A percentile compares a stretch with the other conserved stretches of the same genome.
Conservation (phyloP, 1,139 yeast species). For the Nematodospora anomalae region DNA sequence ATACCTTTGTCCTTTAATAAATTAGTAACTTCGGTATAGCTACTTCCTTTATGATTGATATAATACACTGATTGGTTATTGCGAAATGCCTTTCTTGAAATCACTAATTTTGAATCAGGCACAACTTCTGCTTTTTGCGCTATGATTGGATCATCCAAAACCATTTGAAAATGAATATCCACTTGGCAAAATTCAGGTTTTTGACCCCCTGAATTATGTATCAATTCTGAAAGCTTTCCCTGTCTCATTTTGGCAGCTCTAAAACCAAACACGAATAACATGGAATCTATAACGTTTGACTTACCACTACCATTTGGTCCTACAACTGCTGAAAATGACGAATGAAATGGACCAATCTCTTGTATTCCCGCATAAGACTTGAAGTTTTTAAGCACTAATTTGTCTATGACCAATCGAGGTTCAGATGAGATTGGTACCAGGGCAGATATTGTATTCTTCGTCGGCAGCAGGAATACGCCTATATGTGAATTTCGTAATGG, state of each 20-base stretch:
- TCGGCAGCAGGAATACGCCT: constrained; percentile 3
- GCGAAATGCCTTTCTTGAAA: constrained; percentile 76
- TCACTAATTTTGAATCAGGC: constrained; percentile 60
- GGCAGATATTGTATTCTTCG: constrained; percentile 9
- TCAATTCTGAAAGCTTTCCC: constrained; percentile 83
- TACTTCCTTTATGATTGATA: constrained; percentile 68
- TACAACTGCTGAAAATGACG: constrained; percentile 95
- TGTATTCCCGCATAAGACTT: constrained; percentile 97
- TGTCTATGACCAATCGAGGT: constrained; percentile 72
- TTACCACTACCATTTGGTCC: constrained; percentile 99
- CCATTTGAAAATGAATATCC: constrained; percentile 87
- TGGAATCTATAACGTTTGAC: constrained; percentile 94
- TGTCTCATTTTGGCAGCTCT: constrained; percentile 97
- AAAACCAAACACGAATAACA: constrained; percentile 95
- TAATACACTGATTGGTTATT: constrained; percentile 79
- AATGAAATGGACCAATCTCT: constrained; percentile 89
- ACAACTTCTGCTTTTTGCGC: constrained; percentile 42
- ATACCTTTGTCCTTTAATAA: constrained; percentile 82
- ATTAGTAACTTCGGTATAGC: constrained; percentile 76
- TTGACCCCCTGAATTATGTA: constrained; percentile 74
- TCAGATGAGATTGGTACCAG: constrained; percentile 19
- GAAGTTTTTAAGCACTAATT: constrained; percentile 76
- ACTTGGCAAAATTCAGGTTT: constrained; percentile 78
- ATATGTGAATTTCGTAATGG: not conserved
- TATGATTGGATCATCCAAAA: constrained; percentile 54